phyloP scores from a whole-genome alignment of 2,329 filamentous ascomycete genomes.

The Cercospora zeae-maydis region DNA sequence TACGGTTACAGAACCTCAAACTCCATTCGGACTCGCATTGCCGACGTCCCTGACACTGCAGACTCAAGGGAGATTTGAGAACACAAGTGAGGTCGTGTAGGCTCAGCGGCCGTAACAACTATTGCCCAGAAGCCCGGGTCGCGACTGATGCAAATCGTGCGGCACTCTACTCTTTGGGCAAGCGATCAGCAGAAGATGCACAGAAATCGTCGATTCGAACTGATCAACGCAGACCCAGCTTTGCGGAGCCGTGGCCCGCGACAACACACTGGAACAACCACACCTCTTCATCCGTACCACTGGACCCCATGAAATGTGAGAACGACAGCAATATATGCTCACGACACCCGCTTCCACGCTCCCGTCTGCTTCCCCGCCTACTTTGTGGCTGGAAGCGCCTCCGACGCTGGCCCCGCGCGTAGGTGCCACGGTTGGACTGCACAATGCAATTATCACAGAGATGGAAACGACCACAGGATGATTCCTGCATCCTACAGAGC shows the following conservation, averaged over 20 bases:
- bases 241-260: background rate
- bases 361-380: background rate
- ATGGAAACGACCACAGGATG: background rate
- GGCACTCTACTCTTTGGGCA: background rate
- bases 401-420: background rate
- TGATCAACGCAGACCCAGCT: background rate
- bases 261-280: background rate
- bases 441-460: background rate
- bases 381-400: background rate
- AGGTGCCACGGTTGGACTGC: background rate
- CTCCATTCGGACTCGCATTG: background rate
- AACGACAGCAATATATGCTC: background rate
- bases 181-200: background rate
- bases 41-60: background rate
- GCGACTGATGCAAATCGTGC: background rate
- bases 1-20: background rate
- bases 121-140: background rate
- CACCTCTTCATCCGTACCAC: background rate
- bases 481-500: background rate
- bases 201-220: background rate
- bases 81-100: background rate
- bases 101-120: background rate
- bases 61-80: background rate
- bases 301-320: background rate
- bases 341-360: background rate